Evolutionary conservation across 164 flowering plant genomes (phyloP).

Genomic region (Annona squamosa): DNA sequence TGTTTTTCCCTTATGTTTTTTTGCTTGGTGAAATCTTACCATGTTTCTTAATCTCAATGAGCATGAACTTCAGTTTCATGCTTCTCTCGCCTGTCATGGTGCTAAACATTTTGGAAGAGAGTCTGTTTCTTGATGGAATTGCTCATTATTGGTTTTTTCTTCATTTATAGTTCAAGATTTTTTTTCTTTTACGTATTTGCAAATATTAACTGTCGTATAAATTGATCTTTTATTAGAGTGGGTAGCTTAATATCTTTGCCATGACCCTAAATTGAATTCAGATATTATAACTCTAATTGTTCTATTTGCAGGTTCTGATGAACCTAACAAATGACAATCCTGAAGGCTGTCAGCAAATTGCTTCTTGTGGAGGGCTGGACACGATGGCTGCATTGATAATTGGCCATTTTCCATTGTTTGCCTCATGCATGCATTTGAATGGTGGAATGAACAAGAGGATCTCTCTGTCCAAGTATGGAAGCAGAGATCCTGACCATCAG

Average conservation of each 20-base stretch:
- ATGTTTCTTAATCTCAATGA: no score
- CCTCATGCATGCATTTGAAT: slow-evolving; percentile 23
- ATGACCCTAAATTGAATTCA: background rate
- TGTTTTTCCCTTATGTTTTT: no score
- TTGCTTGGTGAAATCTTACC: no score
- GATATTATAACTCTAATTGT: background rate
- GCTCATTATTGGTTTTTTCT: background rate
- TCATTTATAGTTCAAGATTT: background rate
- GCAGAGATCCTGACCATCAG: slow-evolving; percentile 20
- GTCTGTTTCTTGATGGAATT: background rate
- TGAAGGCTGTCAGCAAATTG: slow-evolving; percentile 88
- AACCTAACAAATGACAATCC: slow-evolving; percentile 93
- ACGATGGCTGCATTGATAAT: slow-evolving; percentile 66
- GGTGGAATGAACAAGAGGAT: slow-evolving; percentile 17
- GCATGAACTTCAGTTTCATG: no score
- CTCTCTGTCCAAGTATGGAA: slow-evolving; percentile 16
- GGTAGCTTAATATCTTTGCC: background rate
- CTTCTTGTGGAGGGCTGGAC: slow-evolving; percentile 78
- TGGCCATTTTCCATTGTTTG: slow-evolving; percentile 70
- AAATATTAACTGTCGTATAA: background rate
- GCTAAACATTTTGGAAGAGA: background rate
- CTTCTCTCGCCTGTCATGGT: no score
- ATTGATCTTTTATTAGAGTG: background rate
- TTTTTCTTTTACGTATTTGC: background rate
- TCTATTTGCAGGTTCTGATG: slow-evolving; percentile 76